Base-by-base conservation (phyloP, 1,284 basidiomycete species). In the Macrocystidia cucumis region DNA sequence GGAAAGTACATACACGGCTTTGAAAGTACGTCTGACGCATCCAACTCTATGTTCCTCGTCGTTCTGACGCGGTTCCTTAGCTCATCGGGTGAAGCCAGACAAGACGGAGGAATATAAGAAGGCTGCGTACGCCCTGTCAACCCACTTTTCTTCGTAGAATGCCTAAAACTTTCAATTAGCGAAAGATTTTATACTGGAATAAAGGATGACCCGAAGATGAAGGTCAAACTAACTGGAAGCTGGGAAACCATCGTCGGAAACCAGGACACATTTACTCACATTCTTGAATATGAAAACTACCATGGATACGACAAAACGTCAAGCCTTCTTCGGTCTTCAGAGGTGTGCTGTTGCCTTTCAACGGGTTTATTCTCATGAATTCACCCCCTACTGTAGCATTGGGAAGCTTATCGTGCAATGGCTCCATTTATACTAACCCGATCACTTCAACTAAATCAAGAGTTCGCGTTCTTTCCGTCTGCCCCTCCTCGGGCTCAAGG, bases 381-480 rank as follows among this genome's bases (percentile, higher is more conserved):
- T 25, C 33, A 32, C 29, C 27, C 18, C 20, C 28, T 27, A 21
- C 16, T 18, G 21, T 44, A 87, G 80, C 81, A 89, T 42, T 52
- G 63, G 33, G 61, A 73, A 36, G 65, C 73, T 30, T 79, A 77
- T 54, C 61, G 74, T 46, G 71, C 69, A 13, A 78, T 95, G 61
- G 66, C 88, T 11, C 85, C 88, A 3, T 75, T 74, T 54, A 56
- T 95, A 31, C 68, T 62, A 13, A 79, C 76, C 3, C 77, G 90
- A 34, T 72, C 78, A 30, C 71, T 72, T 14, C 90, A 93, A 49
- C 69, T 95, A 35, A 79, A 81, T 46, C 89, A 91, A 55, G 93
- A 97, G 57, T 97, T 97, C 60, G 88, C 88, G 1, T 93, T 96
- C 64, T 80, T 91, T 56, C 89, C 91, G 2, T 90, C 90, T 2